Percentiles rank a stretch among this genome's conserved stretches.
These are phyloP conservation scores for Saccharomycopsis malanga DNA, from an alignment of 805 yeast genomes.

Conservation along the genomic window DNA sequence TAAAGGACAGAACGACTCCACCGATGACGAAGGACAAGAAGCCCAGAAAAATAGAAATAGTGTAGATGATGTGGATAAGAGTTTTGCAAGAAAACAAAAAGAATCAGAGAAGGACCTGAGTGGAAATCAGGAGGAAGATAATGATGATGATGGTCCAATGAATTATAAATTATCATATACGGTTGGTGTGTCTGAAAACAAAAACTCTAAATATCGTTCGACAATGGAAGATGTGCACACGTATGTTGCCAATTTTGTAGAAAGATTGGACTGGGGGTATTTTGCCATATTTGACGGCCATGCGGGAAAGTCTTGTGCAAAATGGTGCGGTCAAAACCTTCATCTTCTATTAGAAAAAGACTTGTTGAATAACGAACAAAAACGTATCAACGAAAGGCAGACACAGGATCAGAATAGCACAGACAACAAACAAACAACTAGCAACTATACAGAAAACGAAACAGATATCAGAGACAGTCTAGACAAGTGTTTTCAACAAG, in stretches of 20 bases:
- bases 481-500: slow-evolving; percentile 61
- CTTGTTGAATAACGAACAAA: slow-evolving; percentile 33
- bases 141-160: background rate
- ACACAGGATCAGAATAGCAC: background rate
- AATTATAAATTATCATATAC: slow-evolving; percentile 46
- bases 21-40: background rate
- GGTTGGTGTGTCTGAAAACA: slow-evolving; percentile 91
- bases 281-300: slow-evolving; percentile 97
- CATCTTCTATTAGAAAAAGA: slow-evolving; percentile 62
- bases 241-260: slow-evolving; percentile 88
- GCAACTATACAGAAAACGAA: background rate
- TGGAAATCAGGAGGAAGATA: background rate
- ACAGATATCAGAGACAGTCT: slow-evolving; percentile 59
- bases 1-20: background rate
- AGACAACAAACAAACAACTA: background rate
- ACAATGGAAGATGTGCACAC: slow-evolving; percentile 97
- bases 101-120: background rate
- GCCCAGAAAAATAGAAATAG: background rate
- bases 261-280: slow-evolving; percentile 84
- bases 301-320: slow-evolving; percentile 88
- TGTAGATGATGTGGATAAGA: too few relatives aligned
- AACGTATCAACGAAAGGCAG: background rate
- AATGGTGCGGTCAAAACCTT: slow-evolving; percentile 87
- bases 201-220: slow-evolving; percentile 69
- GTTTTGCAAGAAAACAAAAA: too few relatives aligned